Evolutionary conservation across 2,329 filamentous ascomycete genomes (phyloP).

Genomic region (Neopestalotiopsis clavispora): DNA sequence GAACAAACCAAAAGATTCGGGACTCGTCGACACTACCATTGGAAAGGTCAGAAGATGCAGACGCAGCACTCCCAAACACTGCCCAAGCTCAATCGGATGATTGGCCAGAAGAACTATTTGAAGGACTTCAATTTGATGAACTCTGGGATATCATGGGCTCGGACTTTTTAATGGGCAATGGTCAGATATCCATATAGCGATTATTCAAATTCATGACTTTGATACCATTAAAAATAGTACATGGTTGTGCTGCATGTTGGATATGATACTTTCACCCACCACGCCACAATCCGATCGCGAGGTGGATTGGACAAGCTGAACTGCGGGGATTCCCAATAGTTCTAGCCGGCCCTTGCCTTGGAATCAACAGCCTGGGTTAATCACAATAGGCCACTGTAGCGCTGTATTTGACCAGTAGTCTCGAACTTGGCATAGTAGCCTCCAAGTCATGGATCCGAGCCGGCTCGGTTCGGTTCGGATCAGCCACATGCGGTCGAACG

Average conservation of each 20-base stretch:
- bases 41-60: neutral
- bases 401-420: neutral
- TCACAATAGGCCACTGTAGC: neutral
- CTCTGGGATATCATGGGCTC: conserved; percentile 7
- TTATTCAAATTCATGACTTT: neutral
- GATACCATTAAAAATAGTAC: too few species aligned
- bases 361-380: neutral
- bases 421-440: too few species aligned
- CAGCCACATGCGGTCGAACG: neutral
- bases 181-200: neutral
- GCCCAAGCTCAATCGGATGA: neutral
- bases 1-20: neutral
- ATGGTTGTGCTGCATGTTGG: neutral
- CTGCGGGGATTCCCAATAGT: neutral
- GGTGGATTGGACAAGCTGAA: neutral
- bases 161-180: conserved; percentile 4
- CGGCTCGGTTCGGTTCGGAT: neutral
- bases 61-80: neutral
- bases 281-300: neutral
- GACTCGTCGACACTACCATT: neutral
- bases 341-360: neutral
- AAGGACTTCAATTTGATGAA: conserved; percentile 5
- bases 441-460: neutral
- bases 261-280: neutral
- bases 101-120: neutral